Evolutionary conservation across 1,139 yeast genomes (phyloP), one percentile per base, ranked within the genome.

Genomic region (Magnusiomyces suaveolens): DNA sequence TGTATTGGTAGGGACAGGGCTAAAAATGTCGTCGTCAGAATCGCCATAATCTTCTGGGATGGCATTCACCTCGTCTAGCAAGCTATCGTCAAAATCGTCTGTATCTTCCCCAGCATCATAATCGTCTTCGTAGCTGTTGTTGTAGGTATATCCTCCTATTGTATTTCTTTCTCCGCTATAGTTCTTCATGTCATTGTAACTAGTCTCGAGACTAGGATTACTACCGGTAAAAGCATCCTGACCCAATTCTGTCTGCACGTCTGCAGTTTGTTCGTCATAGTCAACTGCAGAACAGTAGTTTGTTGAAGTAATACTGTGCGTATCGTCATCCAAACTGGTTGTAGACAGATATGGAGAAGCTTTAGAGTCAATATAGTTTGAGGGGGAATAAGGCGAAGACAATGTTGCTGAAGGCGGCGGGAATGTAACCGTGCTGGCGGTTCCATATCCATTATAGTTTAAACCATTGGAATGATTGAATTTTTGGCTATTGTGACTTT

Each of bases 21-120:
- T 23, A 18, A 38, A 47, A 36, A 26, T 36, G 12, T 43, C 46
- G 12, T 53, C 41, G 26, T 55, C 57, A 10, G 41, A 49, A 39
- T 53, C 54, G 18, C 39, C 50, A 26, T 53, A 48, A 24, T 48
- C 54, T 14, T 48, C 46, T 3, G 55, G 56, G 1, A 52, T 49
- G 4, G 56, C 58, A 46, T 56, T 56, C n/a, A 56, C 58, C 48
- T 56, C 58, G 38, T 56, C 58, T 14, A 56, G 50, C 32, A 56
- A 49, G 18, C 51, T 18, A 36, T 36, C 41, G 33, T 51, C 46
- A 38, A 43, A 38, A 25, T 54, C 55, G 23, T 54, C 47, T 3
- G 21, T 50, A 23, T 50, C 46, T 24, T 23, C 46, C 14, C 46
- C 52, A 20, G 38, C 46, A n/a, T n/a, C n/a, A 14, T 36, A 47